Evolutionary conservation across 768 basidiomycete species (phyloP), one percentile per base, ranked within the genome.

Genomic region (Auricularia auricula-judae): DNA sequence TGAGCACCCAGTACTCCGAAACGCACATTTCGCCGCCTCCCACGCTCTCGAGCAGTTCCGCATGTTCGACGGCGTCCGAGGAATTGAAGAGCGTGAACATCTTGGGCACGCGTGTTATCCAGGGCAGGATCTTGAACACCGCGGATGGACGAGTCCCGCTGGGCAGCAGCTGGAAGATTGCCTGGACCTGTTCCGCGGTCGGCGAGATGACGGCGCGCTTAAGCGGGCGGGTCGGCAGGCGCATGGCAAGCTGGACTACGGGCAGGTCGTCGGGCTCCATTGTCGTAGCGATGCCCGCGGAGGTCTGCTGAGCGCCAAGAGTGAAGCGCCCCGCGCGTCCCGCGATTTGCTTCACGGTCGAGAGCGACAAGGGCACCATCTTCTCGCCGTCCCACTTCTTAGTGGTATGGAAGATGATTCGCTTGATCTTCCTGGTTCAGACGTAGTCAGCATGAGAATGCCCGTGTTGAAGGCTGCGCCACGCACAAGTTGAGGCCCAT

Each of bases 401-500:
- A 21, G 93, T 76, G 1, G 82, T 74, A 44, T 86, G 82, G 68
- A 96, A 95, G 61, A 97, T 80, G 67, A 96, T 79, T 14, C 93
- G 87, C 65, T 87, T 87, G 75, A 98, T 98, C 80, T 93, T 94
- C 42, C 95, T 98, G 70, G 3, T 7, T 14, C 29, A 29, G 29
- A 29, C 29, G 29, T 29, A 29, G 29, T 8, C 39, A 14, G 39
- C 12, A 42, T 42, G 12, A 42, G 39, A 8, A 42, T 42, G 39
- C 8, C 39, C 39, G 8, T n/a, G 33, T 8, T 10, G 56, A 63
- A 21, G 58, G 36, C 62, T 21, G 34, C 21, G 11, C 21, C 3
- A 78, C 89, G 54, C 73, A 98, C 97, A 99, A 76, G 72, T 99
- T 98, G 23, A 99, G 80, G 0, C 97, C 97, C 93, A 99, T 95